Percentiles rank a stretch among this genome's conserved stretches.
These are phyloP conservation scores for Hypoxylon sp. DNA, from an alignment of 2,329 filamentous ascomycete genomes.

Conservation along the genomic window DNA sequence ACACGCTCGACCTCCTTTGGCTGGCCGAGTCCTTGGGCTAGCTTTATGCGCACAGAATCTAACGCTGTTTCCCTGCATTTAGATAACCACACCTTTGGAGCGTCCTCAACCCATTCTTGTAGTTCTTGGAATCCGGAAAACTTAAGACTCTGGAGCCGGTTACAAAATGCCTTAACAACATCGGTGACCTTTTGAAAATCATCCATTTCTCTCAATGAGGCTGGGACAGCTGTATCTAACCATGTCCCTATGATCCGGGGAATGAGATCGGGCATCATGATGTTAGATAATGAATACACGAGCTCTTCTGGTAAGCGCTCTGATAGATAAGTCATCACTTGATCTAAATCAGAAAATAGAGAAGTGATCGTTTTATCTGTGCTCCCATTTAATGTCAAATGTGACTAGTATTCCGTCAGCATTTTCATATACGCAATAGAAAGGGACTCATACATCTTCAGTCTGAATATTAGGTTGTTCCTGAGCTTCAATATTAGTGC, in stretches of 20 bases:
- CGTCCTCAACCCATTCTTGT: constrained; percentile 83
- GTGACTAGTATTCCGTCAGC: constrained; percentile 56
- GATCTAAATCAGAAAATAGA: constrained; percentile 69
- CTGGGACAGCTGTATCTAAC: constrained; percentile 83
- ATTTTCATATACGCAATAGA: background rate
- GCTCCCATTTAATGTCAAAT: constrained; percentile 61
- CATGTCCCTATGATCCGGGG: constrained; percentile 79
- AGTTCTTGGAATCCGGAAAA: constrained; percentile 77
- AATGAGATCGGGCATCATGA: constrained; percentile 79
- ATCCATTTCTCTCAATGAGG: constrained; percentile 78
- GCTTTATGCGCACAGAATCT: constrained; percentile 78
- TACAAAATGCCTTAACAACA: constrained; percentile 75
- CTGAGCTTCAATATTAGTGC: constrained; percentile 63
- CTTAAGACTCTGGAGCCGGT: constrained; percentile 71
- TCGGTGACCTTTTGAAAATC: constrained; percentile 80
- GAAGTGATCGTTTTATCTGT: constrained; percentile 64
- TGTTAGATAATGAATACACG: constrained; percentile 73
- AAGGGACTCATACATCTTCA: constrained; percentile 57
- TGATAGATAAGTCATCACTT: constrained; percentile 67
- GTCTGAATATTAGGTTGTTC: constrained; percentile 60
- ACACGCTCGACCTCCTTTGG: constrained; percentile 83
- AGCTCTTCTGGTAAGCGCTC: constrained; percentile 68
- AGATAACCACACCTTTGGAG: constrained; percentile 86
- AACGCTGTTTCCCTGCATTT: constrained; percentile 86
- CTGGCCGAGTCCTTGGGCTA: constrained; percentile 76